Evolutionary conservation across 2,329 filamentous ascomycete species (phyloP).

Genomic region (Lasiodiplodia theobromae): DNA sequence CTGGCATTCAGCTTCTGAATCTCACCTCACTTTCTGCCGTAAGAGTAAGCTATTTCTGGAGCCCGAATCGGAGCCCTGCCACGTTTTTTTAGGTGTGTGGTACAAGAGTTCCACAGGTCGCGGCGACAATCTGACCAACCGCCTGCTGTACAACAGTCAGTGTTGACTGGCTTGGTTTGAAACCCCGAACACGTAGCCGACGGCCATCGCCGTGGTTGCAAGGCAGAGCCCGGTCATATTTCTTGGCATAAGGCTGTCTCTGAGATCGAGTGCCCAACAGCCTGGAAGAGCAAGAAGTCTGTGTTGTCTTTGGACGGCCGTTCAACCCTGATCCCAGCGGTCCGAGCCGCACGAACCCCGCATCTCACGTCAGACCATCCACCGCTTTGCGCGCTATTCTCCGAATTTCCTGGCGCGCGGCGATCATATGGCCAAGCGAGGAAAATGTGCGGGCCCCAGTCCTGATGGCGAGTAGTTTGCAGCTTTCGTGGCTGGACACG

Average conservation of each 20-base stretch:
- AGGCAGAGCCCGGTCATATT: neutral
- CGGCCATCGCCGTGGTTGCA: neutral
- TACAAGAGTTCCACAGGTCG: neutral
- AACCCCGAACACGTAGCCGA: neutral
- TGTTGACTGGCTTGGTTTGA: neutral
- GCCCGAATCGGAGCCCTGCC: neutral
- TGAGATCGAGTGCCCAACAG: neutral
- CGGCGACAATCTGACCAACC: neutral
- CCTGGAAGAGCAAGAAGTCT: neutral
- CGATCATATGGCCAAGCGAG: neutral
- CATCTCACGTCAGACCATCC: neutral
- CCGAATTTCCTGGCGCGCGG: neutral
- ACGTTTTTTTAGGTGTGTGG: neutral
- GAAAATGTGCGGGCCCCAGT: neutral
- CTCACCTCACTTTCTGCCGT: neutral
- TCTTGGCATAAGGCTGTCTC: neutral
- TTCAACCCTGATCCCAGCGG: neutral
- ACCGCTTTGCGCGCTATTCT: neutral
- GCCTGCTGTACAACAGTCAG: neutral
- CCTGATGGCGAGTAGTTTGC: neutral
- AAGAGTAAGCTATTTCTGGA: neutral
- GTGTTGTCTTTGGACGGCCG: neutral
- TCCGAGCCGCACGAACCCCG: slow-evolving; percentile 1
- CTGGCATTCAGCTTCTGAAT: neutral
- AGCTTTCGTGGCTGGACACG: neutral